Evolutionary conservation across 1,284 basidiomycete genomes (phyloP).

Genomic region (Meira nashicola): DNA sequence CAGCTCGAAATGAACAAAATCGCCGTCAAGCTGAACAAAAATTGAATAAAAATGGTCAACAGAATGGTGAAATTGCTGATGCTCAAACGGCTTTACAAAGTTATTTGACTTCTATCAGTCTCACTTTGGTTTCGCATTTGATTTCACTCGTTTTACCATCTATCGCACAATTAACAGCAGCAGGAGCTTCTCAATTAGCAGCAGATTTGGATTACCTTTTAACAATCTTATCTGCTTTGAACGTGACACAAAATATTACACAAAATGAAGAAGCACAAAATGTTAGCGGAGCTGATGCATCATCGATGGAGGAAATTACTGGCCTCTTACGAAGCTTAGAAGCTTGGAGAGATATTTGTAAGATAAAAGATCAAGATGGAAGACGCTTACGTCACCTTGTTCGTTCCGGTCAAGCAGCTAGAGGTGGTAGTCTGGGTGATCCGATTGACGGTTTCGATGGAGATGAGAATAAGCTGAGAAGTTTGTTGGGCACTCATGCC

Average conservation of each 20-base stretch:
- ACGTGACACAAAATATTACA: conserved; percentile 47
- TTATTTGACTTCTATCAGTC: conserved; percentile 73
- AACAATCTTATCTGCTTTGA: conserved; percentile 84
- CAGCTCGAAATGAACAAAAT: conserved; percentile 24
- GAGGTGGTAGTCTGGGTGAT: neutral
- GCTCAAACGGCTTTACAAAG: conserved; percentile 82
- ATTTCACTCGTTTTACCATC: conserved; percentile 61
- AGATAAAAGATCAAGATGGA: conserved; percentile 1
- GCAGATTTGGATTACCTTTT: conserved; percentile 81
- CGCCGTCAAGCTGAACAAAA: conserved; percentile 23
- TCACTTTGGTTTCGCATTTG: conserved; percentile 66
- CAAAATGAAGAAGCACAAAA: neutral
- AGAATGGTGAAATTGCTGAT: conserved; percentile 61
- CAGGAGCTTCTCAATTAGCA: conserved; percentile 76
- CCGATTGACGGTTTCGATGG: conserved; percentile 15
- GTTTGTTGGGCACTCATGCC: conserved; percentile 9
- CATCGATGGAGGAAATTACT: neutral
- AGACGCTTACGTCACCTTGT: neutral
- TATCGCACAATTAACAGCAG: conserved; percentile 58
- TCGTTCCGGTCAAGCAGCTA: neutral
- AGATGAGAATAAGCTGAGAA: neutral
- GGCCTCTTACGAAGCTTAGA: neutral
- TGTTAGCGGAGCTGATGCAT: neutral
- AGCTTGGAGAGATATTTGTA: conserved; percentile 6
- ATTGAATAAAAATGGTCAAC: conserved; percentile 6